These are phyloP conservation scores for Tolypocladium inflatum DNA, from an alignment of 2,329 filamentous ascomycete genomes.

Conservation along the genomic window DNA sequence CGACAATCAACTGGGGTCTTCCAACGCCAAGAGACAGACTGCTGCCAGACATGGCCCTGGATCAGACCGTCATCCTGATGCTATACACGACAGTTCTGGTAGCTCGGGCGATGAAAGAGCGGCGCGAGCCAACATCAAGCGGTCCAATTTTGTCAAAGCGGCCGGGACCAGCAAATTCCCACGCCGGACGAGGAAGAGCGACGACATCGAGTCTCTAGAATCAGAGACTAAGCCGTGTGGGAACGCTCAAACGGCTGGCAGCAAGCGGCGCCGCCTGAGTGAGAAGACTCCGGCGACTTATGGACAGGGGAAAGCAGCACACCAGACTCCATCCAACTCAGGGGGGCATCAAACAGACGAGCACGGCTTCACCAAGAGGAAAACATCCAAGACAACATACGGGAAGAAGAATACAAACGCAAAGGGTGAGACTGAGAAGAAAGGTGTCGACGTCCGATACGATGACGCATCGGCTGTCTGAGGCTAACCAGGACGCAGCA, in stretches of 20 bases:
- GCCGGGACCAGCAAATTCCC: background rate
- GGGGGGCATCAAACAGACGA: constrained; percentile 12
- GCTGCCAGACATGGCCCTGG: background rate
- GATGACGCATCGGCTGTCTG: background rate
- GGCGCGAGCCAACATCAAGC: constrained; percentile 20
- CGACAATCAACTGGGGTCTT: background rate
- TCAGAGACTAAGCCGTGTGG: background rate
- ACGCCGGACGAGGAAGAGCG: constrained; percentile 1
- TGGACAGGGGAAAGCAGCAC: background rate
- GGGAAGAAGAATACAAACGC: constrained; percentile 10
- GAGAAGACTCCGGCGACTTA: background rate
- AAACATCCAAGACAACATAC: constrained; percentile 14
- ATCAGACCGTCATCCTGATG: constrained; percentile 8
- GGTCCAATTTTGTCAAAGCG: constrained; percentile 18
- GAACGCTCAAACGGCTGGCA: background rate
- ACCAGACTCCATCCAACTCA: constrained; percentile 6
- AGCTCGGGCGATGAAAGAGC: constrained; percentile 17
- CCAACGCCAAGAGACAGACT: background rate
- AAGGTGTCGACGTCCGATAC: background rate
- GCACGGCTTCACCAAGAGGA: constrained; percentile 13
- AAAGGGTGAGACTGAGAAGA: constrained; percentile 10
- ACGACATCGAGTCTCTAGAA: background rate
- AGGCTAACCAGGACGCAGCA: background rate
- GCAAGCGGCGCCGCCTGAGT: constrained; percentile 4
- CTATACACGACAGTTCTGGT: constrained; percentile 5